A percentile compares a stretch with the other conserved stretches of the same genome.
phyloP scores from a whole-genome alignment of 208 protist genomes.

The Leptomonas pyrrhocoris region DNA sequence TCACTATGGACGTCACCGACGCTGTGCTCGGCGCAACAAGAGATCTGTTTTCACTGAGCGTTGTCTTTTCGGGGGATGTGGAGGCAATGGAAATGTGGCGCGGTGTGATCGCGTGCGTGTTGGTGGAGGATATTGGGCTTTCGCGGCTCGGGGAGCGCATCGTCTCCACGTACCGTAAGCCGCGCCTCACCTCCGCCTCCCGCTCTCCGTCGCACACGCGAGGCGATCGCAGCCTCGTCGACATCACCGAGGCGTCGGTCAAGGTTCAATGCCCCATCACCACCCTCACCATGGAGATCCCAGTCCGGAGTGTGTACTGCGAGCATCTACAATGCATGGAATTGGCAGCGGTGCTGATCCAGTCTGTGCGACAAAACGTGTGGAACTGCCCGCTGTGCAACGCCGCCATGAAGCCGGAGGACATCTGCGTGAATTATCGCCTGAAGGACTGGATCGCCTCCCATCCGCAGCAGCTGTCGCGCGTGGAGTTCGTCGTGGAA shows the following conservation, averaged over 20 bases:
- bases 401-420: conserved; percentile 54
- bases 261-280: conserved; percentile 73
- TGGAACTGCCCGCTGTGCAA: conserved; percentile 89
- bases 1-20: conserved; percentile 65
- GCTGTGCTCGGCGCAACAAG: conserved; percentile 25
- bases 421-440: conserved; percentile 76
- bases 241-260: conserved; percentile 58
- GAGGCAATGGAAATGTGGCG: conserved; percentile 69
- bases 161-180: conserved; percentile 41
- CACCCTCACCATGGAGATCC: conserved; percentile 54
- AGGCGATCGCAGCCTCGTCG: conserved; percentile 30
- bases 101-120: conserved; percentile 70
- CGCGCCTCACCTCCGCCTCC: background rate
- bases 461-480: conserved; percentile 24
- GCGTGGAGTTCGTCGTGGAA: conserved; percentile 76
- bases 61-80: conserved; percentile 54
- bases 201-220: background rate
- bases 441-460: conserved; percentile 69
- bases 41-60: conserved; percentile 60
- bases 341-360: conserved; percentile 55
- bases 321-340: conserved; percentile 89
- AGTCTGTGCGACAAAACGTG: conserved; percentile 68
- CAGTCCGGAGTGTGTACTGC: conserved; percentile 62
- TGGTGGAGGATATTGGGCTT: conserved; percentile 57
- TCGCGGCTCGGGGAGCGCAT: conserved; percentile 42